Percentiles rank a stretch among this genome's conserved stretches.
These are phyloP conservation scores for Candida fluviatilis DNA, from an alignment of 805 yeast species.

Conservation along the genomic window DNA sequence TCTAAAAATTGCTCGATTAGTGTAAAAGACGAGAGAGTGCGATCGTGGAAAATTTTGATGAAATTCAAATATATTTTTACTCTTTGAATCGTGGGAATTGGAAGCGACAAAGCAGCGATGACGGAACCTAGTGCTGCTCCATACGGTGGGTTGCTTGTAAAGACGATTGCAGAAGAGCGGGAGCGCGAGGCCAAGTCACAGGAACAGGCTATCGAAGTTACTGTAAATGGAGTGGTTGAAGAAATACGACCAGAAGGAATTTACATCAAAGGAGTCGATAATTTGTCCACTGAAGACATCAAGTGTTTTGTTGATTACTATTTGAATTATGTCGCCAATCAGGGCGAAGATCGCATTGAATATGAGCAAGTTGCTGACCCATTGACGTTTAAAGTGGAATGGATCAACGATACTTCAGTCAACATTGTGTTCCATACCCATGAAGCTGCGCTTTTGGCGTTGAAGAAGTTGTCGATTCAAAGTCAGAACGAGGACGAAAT, in stretches of 20 bases:
- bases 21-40: too few relatives aligned
- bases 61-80: background rate
- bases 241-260: constrained; percentile 44
- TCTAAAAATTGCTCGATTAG: too few relatives aligned
- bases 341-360: constrained; percentile 10
- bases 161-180: constrained; percentile 36
- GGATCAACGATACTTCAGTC: constrained; percentile 63
- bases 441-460: constrained; percentile 36
- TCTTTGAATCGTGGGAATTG: background rate
- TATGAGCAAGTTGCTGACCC: constrained; percentile 24
- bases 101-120: constrained; percentile 7
- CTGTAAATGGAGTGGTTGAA: constrained; percentile 27
- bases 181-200: constrained; percentile 25
- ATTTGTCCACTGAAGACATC: constrained; percentile 56
- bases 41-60: background rate
- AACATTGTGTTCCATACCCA: constrained; percentile 50
- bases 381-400: constrained; percentile 46
- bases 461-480: constrained; percentile 19
- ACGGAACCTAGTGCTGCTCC: constrained; percentile 30
- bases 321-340: constrained; percentile 26
- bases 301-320: constrained; percentile 50
- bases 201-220: constrained; percentile 30
- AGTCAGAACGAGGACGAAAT: background rate
- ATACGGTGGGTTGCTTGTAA: constrained; percentile 39
- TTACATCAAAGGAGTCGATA: constrained; percentile 58